These are phyloP conservation scores for Fusarium brevicatenulatum DNA, from an alignment of 2,329 filamentous ascomycete genomes.

Conservation along the genomic window DNA sequence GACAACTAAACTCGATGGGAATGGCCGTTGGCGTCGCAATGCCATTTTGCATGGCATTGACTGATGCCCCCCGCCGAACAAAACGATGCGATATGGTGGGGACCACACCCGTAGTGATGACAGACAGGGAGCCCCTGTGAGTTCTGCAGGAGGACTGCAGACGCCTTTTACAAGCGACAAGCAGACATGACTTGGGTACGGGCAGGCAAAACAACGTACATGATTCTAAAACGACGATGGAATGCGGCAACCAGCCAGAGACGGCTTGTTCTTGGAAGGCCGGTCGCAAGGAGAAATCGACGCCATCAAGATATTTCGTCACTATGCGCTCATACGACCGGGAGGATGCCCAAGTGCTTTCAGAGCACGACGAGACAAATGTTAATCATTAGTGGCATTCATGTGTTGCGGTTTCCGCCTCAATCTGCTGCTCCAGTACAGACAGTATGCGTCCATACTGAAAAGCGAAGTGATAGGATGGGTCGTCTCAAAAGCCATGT, in stretches of 20 bases:
- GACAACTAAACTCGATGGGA: constrained; percentile 44
- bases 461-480: constrained; percentile 36
- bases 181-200: constrained; percentile 10
- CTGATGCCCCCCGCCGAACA: constrained; percentile 39
- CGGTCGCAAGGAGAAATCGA: neutral
- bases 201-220: constrained; percentile 18
- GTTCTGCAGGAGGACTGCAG: constrained; percentile 36
- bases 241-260: neutral
- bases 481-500: constrained; percentile 29
- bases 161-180: constrained; percentile 11
- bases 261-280: neutral
- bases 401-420: constrained; percentile 20
- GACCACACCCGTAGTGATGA: constrained; percentile 38
- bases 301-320: neutral
- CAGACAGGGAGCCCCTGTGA: constrained; percentile 45
- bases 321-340: constrained; percentile 1
- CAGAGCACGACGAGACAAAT: constrained; percentile 23
- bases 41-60: constrained; percentile 45
- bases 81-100: constrained; percentile 41
- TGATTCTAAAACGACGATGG: constrained; percentile 2
- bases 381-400: constrained; percentile 23
- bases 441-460: constrained; percentile 9
- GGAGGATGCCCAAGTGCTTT: constrained; percentile 12
- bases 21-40: constrained; percentile 45
- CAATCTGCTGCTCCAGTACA: constrained; percentile 25